Evolutionary conservation across 768 basidiomycete species (phyloP).

Genomic region (Termitomyces sp.): DNA sequence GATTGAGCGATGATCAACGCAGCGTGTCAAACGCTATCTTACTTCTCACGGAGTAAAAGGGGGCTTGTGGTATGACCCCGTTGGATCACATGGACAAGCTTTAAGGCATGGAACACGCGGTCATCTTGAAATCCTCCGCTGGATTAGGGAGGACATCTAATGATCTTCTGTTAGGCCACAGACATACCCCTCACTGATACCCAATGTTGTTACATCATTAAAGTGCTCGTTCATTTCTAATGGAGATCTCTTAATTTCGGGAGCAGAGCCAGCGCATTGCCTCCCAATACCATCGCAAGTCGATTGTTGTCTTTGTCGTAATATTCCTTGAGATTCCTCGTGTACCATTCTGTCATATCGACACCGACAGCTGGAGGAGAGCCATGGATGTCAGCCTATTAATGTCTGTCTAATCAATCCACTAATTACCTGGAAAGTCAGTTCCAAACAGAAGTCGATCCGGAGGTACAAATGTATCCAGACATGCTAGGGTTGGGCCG

Average conservation of each 20-base stretch:
- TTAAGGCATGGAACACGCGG: slow-evolving; percentile 46
- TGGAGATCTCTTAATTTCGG: slow-evolving; percentile 20
- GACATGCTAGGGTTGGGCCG: slow-evolving; percentile 41
- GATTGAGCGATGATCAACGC: neutral
- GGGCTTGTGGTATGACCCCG: slow-evolving; percentile 58
- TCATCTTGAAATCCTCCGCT: slow-evolving; percentile 53
- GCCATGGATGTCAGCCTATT: neutral
- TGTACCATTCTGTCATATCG: slow-evolving; percentile 57
- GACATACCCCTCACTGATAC: neutral
- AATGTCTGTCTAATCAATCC: neutral
- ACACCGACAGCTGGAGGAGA: slow-evolving; percentile 45
- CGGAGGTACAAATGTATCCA: slow-evolving; percentile 42
- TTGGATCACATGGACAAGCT: slow-evolving; percentile 59
- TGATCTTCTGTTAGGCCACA: neutral
- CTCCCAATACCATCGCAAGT: slow-evolving; percentile 37
- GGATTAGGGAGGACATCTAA: slow-evolving; percentile 38
- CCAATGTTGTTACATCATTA: neutral
- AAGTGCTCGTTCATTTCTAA: neutral
- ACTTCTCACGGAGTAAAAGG: slow-evolving; percentile 67
- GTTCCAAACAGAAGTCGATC: slow-evolving; percentile 65
- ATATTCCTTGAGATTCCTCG: slow-evolving; percentile 43
- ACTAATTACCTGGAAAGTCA: slow-evolving; percentile 63
- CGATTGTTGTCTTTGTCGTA: slow-evolving; percentile 33
- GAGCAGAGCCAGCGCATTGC: slow-evolving; percentile 51
- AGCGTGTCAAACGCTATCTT: slow-evolving; percentile 75